A percentile compares a stretch with the other conserved stretches of the same genome.
phyloP scores from a whole-genome alignment of 2,329 filamentous ascomycete species.

The Aspergillus eucalypticola region DNA sequence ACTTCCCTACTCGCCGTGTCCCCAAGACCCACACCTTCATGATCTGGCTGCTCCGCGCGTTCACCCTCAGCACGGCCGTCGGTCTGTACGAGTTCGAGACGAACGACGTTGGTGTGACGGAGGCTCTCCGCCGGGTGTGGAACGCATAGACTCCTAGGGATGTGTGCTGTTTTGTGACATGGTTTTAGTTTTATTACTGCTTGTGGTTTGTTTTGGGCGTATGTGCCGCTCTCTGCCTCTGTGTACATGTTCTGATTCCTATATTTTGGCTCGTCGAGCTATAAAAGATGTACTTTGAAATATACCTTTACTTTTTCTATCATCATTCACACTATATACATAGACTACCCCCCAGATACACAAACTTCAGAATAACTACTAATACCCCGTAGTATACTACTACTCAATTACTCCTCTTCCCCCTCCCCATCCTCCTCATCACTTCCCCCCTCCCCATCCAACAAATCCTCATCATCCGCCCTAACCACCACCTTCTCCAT shows the following conservation, averaged over 20 bases:
- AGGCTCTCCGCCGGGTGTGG: slow-evolving; percentile 87
- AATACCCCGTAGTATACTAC: no score
- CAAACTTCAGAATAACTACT: no score
- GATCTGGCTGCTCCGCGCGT: slow-evolving; percentile 75
- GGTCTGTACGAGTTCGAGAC: slow-evolving; percentile 99
- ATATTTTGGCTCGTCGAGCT: slow-evolving; percentile 12
- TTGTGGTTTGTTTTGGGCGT: slow-evolving; percentile 26
- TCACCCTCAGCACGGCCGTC: slow-evolving; percentile 77
- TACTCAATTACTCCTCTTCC: neutral
- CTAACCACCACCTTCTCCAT: slow-evolving; percentile 85
- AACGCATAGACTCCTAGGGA: slow-evolving; percentile 56
- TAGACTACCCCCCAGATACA: no score
- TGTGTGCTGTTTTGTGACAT: slow-evolving; percentile 29
- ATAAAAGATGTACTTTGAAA: slow-evolving; percentile 20
- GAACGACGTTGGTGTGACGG: slow-evolving; percentile 92
- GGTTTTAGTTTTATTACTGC: slow-evolving; percentile 17
- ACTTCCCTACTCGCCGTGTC: slow-evolving; percentile 72
- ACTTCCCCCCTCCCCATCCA: slow-evolving; percentile 41
- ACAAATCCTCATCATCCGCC: slow-evolving; percentile 58
- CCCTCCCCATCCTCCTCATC: slow-evolving; percentile 21
- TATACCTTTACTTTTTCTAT: no score
- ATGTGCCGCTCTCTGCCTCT: slow-evolving; percentile 24
- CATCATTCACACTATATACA: neutral
- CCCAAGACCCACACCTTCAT: slow-evolving; percentile 67
- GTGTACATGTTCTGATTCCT: slow-evolving; percentile 36